These are phyloP conservation scores for Citrus hindsii DNA, from an alignment of 345 rosid genomes.

Conservation along the genomic window DNA sequence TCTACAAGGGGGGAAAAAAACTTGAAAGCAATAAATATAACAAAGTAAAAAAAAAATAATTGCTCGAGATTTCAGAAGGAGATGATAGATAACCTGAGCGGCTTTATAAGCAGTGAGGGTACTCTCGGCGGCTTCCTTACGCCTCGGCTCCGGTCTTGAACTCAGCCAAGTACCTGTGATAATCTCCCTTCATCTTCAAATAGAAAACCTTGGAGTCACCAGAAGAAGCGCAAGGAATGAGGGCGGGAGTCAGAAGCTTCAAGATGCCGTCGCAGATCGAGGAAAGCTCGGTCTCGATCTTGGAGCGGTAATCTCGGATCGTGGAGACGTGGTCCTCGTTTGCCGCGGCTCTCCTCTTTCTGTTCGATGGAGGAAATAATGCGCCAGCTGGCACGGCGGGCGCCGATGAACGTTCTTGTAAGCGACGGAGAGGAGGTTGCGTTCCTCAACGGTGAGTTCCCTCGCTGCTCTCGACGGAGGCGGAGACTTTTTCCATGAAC, in stretches of 20 bases:
- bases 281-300: conserved; percentile 81
- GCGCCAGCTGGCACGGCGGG: conserved; percentile 90
- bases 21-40: not conserved
- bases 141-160: conserved; percentile 74
- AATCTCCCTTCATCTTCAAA: conserved; percentile 91
- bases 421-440: conserved; percentile 94
- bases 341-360: conserved; percentile 88
- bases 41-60: not conserved
- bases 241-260: conserved; percentile 65
- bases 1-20: not conserved
- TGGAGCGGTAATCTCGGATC: conserved; percentile 78
- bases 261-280: conserved; percentile 78
- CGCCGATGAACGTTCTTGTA: conserved; percentile 97
- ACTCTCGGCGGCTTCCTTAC: conserved; percentile 85
- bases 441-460: conserved; percentile 82
- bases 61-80: not conserved
- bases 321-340: conserved; percentile 79
- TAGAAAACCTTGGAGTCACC: conserved; percentile 90
- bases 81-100: conserved; percentile 58
- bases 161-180: conserved; percentile 87
- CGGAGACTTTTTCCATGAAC: conserved; percentile 83
- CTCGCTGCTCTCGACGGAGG: conserved; percentile 42
- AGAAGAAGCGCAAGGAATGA: conserved; percentile 62
- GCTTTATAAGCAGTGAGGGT: conserved; percentile 83
- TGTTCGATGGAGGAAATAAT: conserved; percentile 89